Evolutionary conservation across 2,329 filamentous ascomycete species (phyloP).

Genomic region (Tothia fuscella): DNA sequence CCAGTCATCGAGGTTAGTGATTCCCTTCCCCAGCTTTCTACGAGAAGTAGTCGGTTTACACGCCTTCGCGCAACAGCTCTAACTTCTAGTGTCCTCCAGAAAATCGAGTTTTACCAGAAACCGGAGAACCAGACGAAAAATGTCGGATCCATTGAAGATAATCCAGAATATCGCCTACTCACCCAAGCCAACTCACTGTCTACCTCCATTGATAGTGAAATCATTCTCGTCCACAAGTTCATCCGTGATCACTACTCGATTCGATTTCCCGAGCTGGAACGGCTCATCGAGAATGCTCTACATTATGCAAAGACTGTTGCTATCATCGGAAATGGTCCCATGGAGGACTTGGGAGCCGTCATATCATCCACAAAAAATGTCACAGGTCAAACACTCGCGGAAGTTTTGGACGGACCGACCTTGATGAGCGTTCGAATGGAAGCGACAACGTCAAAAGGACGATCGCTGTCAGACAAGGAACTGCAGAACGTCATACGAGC

Average conservation of each 20-base stretch:
- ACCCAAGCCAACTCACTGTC: slow-evolving; percentile 84
- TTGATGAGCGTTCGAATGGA: slow-evolving; percentile 95
- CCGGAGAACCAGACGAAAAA: slow-evolving; percentile 51
- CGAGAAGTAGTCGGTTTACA: slow-evolving; percentile 48
- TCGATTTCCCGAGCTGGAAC: slow-evolving; percentile 86
- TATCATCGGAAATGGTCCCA: slow-evolving; percentile 82
- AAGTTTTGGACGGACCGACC: slow-evolving; percentile 75
- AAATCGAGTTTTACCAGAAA: slow-evolving; percentile 67
- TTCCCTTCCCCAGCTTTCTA: slow-evolving; percentile 14
- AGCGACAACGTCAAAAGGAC: slow-evolving; percentile 77
- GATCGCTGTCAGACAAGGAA: slow-evolving; percentile 62
- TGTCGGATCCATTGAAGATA: slow-evolving; percentile 78
- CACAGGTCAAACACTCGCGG: slow-evolving; percentile 61
- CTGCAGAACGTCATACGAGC: slow-evolving; percentile 62
- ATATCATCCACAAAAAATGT: slow-evolving; percentile 68
- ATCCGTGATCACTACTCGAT: slow-evolving; percentile 92
- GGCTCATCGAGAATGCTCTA: slow-evolving; percentile 77
- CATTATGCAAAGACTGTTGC: slow-evolving; percentile 93
- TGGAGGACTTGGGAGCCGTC: slow-evolving; percentile 75
- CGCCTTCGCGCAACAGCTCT: slow-evolving; percentile 51
- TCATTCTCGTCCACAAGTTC: slow-evolving; percentile 89
- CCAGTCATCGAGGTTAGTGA: slow-evolving; percentile 69
- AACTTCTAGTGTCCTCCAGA: slow-evolving; percentile 51
- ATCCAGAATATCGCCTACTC: slow-evolving; percentile 79
- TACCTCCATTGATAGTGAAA: slow-evolving; percentile 85